Evolutionary conservation across 2,329 filamentous ascomycete genomes (phyloP).

Genomic region (Botrytis fragariae): DNA sequence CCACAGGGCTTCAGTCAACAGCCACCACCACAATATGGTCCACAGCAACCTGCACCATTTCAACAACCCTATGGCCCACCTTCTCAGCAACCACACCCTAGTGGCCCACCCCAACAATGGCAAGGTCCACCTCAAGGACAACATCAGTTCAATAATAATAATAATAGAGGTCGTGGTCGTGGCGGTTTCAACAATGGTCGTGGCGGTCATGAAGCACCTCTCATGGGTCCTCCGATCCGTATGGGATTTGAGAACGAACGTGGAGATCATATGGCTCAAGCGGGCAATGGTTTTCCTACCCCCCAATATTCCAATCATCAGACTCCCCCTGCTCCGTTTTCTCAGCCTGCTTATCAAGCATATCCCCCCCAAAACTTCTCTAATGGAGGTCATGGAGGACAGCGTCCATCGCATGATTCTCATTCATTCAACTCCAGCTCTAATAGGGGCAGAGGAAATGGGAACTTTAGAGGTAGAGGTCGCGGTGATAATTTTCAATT

Average conservation of each 20-base stretch:
- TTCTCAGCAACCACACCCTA: conserved; percentile 32
- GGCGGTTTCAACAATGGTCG: conserved; percentile 43
- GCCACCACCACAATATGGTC: conserved; percentile 37
- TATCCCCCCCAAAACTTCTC: conserved; percentile 42
- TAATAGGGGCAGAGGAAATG: conserved; percentile 43
- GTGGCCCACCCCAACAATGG: conserved; percentile 40
- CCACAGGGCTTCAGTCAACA: conserved; percentile 50
- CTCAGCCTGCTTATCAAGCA: conserved; percentile 40
- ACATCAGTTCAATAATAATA: conserved; percentile 41
- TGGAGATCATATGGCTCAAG: conserved; percentile 43
- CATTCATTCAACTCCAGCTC: conserved; percentile 41
- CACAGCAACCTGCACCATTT: conserved; percentile 38
- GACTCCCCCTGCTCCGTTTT: conserved; percentile 34
- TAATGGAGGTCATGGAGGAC: conserved; percentile 30
- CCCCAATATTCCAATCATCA: conserved; percentile 40
- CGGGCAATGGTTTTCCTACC: conserved; percentile 44
- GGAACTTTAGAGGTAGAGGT: conserved; percentile 40
- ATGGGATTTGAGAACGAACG: conserved; percentile 54
- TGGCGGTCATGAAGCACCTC: conserved; percentile 44
- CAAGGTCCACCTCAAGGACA: conserved; percentile 43
- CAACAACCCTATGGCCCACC: conserved; percentile 41
- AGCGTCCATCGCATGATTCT: conserved; percentile 39
- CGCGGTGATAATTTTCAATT: conserved; percentile 43
- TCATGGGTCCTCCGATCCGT: conserved; percentile 55
- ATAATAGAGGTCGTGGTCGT: conserved; percentile 35